Evolutionary conservation across 768 basidiomycete genomes (phyloP).

Genomic region (Tylopilus balloui): DNA sequence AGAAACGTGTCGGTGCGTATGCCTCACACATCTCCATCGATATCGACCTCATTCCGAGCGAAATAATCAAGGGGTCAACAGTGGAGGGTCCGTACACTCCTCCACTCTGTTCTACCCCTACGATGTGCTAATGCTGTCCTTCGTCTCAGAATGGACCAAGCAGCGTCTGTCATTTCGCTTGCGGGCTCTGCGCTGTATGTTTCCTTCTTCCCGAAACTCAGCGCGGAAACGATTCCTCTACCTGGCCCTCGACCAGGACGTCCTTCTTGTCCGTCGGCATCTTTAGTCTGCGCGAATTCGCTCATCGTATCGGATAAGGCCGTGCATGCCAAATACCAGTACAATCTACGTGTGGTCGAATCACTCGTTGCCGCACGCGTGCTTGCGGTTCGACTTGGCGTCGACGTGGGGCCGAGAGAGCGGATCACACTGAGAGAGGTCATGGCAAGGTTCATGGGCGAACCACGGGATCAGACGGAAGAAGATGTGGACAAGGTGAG

Average conservation of each 20-base stretch:
- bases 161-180: slow-evolving; percentile 76
- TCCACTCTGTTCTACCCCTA: neutral
- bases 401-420: slow-evolving; percentile 36
- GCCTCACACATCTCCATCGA: neutral
- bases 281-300: slow-evolving; percentile 40
- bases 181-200: slow-evolving; percentile 72
- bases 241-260: slow-evolving; percentile 33
- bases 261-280: slow-evolving; percentile 24
- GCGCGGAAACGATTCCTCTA: slow-evolving; percentile 63
- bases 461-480: slow-evolving; percentile 36
- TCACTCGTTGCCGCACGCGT: slow-evolving; percentile 76
- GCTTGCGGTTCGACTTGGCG: slow-evolving; percentile 55
- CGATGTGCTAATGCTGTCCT: slow-evolving; percentile 4
- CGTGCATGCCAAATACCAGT: slow-evolving; percentile 66
- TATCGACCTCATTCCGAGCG: neutral
- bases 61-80: slow-evolving; percentile 53
- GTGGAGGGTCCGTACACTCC: slow-evolving; percentile 56
- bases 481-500: slow-evolving; percentile 43
- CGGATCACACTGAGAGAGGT: slow-evolving; percentile 66
- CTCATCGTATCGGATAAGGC: slow-evolving; percentile 80
- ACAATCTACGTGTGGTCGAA: slow-evolving; percentile 93
- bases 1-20: slow-evolving; percentile 66
- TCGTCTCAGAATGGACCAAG: slow-evolving; percentile 75
- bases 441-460: slow-evolving; percentile 51
- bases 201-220: slow-evolving; percentile 72